Percentiles rank a stretch among this genome's conserved stretches.
Evolutionary conservation across 208 protist species (phyloP).

Genomic region (Perkinsela sp.): DNA sequence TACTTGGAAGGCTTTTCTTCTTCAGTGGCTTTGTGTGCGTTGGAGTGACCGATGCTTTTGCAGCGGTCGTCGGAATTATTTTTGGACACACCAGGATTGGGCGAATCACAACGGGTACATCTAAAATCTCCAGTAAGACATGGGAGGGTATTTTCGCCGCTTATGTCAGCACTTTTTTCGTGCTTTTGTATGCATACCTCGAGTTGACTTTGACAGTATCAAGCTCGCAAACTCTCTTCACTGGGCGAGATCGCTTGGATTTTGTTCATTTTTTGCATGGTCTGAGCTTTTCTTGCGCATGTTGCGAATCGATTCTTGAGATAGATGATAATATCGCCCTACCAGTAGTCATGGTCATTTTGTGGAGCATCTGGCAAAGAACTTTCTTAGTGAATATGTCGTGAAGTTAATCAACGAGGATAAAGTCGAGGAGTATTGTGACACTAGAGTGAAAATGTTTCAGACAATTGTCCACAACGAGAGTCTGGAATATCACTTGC

Average conservation of each 20-base stretch:
- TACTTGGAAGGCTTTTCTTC: neutral
- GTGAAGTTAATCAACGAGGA: too few species aligned
- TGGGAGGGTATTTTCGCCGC: neutral
- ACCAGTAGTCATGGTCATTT: too few species aligned
- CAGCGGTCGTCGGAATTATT: neutral
- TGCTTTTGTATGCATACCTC: neutral
- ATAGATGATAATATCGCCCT: neutral
- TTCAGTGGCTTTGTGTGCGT: neutral
- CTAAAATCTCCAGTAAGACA: neutral
- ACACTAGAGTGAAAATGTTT: too few species aligned
- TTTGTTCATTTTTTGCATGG: neutral
- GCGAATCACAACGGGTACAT: too few species aligned
- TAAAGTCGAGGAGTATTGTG: too few species aligned
- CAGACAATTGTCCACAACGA: too few species aligned
- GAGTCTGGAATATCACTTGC: too few species aligned
- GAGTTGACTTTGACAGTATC: neutral
- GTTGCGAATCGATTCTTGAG: neutral
- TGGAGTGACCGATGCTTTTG: neutral
- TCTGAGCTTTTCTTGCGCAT: neutral
- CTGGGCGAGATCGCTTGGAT: neutral
- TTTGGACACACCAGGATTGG: neutral
- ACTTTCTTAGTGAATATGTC: too few species aligned
- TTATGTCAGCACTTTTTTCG: neutral
- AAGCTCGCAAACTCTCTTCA: too few species aligned
- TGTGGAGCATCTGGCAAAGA: too few species aligned